Evolutionary conservation across 768 basidiomycete species (phyloP), one percentile per base, ranked within the genome.

Genomic region (Coprinopsis marcescibilis): DNA sequence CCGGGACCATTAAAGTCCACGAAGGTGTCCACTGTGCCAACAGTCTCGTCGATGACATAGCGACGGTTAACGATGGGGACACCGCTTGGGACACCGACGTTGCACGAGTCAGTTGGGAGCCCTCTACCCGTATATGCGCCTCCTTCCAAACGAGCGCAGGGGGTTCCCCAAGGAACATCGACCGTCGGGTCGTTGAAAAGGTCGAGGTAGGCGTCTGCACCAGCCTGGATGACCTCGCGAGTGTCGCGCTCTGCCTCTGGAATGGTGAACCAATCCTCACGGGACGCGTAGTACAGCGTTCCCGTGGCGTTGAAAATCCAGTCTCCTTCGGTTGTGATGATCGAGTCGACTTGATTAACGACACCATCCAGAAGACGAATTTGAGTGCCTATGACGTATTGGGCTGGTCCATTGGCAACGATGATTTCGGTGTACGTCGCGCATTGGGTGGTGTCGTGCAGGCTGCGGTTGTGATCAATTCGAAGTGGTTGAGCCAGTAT

Each of bases 41-140:
- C 34, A 38, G 54, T 47, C 48, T 49, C 43, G 52, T 44, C 32
- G 39, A 49, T 50, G 51, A 33, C 44, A 38, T 46, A 51, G 3
- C 49, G 43, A 20, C 49, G 35, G 15, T 45, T 51, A 5, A 51
- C 49, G 21, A 49, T 15, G 14, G 36, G 32, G 15, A 51, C 49
- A 6, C 49, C 49, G 17, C 44, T 41, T 7, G 49, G 49, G 11
- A 51, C 44, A 3, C 40, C 45, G 17, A 51, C 40, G 24, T 45
- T 46, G 40, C 49, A 51, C 23, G 26, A 33, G 20, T 51, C 49
- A 13, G 14, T 32, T 2, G 27, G 43, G 11, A 34, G 15, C 6
- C 38, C 38, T 20, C 21, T 40, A 11, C 38, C 38, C 6, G 47
- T 48, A 33, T 48, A 48, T 3, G 27, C 6, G 2, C 47, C 47